phyloP scores from a whole-genome alignment of 345 rosid species.

The Hibiscus trionum region DNA sequence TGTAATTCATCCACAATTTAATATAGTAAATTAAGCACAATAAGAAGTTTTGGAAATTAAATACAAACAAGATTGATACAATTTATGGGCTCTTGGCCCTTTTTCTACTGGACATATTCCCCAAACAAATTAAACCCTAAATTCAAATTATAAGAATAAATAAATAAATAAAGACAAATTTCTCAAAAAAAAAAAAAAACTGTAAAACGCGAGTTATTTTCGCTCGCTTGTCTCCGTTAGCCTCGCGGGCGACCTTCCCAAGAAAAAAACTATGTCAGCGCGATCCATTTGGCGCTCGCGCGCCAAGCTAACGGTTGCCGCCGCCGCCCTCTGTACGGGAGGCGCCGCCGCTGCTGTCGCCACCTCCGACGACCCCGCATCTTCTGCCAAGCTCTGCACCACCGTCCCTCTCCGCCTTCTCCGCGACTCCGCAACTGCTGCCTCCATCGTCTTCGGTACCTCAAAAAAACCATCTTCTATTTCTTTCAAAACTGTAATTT shows the following conservation, averaged over 20 bases:
- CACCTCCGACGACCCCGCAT: constrained; percentile 66
- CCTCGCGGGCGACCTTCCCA: too few species aligned
- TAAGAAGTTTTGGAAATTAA: too few species aligned
- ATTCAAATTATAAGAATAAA: background rate
- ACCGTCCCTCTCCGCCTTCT: too few species aligned
- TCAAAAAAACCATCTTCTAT: background rate
- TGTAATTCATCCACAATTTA: too few species aligned
- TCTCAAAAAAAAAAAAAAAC: too few species aligned
- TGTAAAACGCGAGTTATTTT: background rate
- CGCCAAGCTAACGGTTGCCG: constrained; percentile 43
- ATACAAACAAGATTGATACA: background rate
- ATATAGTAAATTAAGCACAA: too few species aligned
- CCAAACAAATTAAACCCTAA: background rate
- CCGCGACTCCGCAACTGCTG: constrained; percentile 51
- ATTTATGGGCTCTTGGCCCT: background rate
- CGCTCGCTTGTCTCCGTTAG: background rate
- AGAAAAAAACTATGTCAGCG: too few species aligned
- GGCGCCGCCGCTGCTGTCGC: constrained; percentile 38
- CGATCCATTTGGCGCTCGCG: constrained; percentile 27
- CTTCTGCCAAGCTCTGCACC: constrained; percentile 23
- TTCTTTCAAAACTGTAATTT: background rate
- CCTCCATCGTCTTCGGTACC: constrained; percentile 80
- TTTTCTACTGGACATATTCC: background rate
- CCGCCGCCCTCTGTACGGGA: constrained; percentile 57
- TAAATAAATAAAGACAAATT: too few species aligned